A percentile compares a stretch with the other conserved stretches of the same genome.
phyloP scores from a whole-genome alignment of 345 rosid species.

The Salix viminalis region DNA sequence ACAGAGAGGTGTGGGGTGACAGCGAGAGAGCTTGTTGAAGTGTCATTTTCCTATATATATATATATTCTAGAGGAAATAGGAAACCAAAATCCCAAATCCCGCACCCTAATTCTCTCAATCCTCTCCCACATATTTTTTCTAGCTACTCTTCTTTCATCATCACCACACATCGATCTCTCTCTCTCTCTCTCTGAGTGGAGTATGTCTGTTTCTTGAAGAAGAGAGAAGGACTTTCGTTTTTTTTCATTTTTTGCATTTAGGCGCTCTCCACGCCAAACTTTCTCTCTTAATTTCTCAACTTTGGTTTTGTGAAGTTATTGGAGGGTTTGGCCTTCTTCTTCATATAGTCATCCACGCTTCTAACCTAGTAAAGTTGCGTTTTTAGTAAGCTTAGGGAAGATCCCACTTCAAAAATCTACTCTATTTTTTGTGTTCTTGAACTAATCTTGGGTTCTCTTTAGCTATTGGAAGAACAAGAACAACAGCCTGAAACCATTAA shows the following conservation, averaged over 20 bases:
- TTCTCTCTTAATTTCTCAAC: background rate
- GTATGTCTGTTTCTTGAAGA: conserved; percentile 17
- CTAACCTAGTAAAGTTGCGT: background rate
- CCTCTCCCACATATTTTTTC: background rate
- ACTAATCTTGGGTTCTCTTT: background rate
- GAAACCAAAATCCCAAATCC: conserved; percentile 12
- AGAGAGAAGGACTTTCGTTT: background rate
- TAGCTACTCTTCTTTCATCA: conserved; percentile 16
- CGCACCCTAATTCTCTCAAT: background rate
- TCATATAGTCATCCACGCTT: background rate
- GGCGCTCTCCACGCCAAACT: background rate
- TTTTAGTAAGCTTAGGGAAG: background rate
- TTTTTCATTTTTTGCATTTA: background rate
- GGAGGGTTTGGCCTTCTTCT: background rate
- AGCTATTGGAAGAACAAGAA: background rate
- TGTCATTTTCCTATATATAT: conserved; percentile 52
- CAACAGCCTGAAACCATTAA: background rate
- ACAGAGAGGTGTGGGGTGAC: background rate
- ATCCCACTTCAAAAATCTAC: conserved; percentile 2
- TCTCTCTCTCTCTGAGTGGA: background rate
- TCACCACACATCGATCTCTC: conserved; percentile 20
- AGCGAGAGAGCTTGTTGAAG: conserved; percentile 27
- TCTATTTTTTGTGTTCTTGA: background rate
- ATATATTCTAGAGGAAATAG: conserved; percentile 45
- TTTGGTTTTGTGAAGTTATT: background rate